phyloP scores from a whole-genome alignment of 2,329 filamentous ascomycete species.

The Aureobasidium sp. region DNA sequence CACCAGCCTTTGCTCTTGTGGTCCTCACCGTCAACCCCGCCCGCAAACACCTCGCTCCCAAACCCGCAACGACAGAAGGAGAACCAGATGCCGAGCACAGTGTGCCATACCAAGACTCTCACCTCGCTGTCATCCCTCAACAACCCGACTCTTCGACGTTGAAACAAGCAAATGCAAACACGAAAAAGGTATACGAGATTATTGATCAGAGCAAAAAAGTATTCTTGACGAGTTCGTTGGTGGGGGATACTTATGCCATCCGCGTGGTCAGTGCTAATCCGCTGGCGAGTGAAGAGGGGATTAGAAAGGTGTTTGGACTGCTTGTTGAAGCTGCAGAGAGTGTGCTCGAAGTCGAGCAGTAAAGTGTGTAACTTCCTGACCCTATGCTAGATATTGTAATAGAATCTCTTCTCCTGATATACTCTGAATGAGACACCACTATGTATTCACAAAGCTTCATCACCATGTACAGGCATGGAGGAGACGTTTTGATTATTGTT shows the following conservation, averaged over 20 bases:
- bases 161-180: constrained; percentile 70
- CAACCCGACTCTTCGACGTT: constrained; percentile 44
- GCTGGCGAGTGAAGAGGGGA: constrained; percentile 74
- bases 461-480: no score
- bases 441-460: no score
- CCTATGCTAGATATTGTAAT: no score
- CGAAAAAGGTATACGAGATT: constrained; percentile 78
- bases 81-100: constrained; percentile 26
- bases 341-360: no score
- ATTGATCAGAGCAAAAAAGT: constrained; percentile 81
- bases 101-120: constrained; percentile 32
- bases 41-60: constrained; percentile 26
- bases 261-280: constrained; percentile 80
- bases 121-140: constrained; percentile 27
- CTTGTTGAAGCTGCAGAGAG: constrained; percentile 71
- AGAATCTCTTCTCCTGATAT: no score
- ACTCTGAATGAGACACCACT: no score
- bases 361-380: no score
- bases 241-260: constrained; percentile 80
- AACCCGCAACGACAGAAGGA: constrained; percentile 25
- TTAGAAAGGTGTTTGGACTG: constrained; percentile 78
- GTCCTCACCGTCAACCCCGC: constrained; percentile 72
- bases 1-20: constrained; percentile 80
- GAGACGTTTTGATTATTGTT: no score
- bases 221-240: constrained; percentile 82